Evolutionary conservation across 257 asterid species (phyloP).

Genomic region (Nicotiana noctiflora): DNA sequence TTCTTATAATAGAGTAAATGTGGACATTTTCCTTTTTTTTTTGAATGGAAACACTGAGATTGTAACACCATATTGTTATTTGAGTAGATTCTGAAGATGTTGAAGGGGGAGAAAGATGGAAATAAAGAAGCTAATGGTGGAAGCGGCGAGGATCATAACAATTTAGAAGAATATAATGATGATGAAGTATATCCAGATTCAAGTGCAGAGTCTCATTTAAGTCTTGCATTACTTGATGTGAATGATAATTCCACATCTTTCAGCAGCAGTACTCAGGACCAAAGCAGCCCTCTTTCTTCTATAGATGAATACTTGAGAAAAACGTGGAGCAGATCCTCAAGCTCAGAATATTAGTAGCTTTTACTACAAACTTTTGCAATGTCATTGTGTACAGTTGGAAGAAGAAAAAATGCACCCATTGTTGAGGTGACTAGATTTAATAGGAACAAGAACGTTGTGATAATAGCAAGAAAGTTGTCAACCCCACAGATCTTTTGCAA

Average conservation of each 20-base stretch:
- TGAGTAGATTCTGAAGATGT: slow-evolving; percentile 46
- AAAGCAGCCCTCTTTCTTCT: slow-evolving; percentile 57
- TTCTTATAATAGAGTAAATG: too few relatives aligned
- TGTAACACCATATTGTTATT: neutral
- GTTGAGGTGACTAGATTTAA: slow-evolving; percentile 40
- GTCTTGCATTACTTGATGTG: slow-evolving; percentile 68
- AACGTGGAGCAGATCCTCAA: slow-evolving; percentile 76
- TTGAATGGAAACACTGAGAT: too few relatives aligned
- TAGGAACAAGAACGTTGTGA: neutral
- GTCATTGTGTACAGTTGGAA: slow-evolving; percentile 26
- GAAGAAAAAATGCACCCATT: slow-evolving; percentile 40
- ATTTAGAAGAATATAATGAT: slow-evolving; percentile 40
- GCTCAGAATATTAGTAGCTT: slow-evolving; percentile 35
- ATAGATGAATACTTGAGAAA: slow-evolving; percentile 57
- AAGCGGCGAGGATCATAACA: slow-evolving; percentile 20
- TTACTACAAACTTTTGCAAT: slow-evolving; percentile 1
- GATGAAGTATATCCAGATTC: slow-evolving; percentile 92
- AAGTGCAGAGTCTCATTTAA: slow-evolving; percentile 69
- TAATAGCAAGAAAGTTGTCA: neutral
- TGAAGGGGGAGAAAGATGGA: slow-evolving; percentile 40
- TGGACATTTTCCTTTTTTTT: too few relatives aligned
- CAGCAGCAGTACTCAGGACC: slow-evolving; percentile 63
- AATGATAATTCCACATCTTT: slow-evolving; percentile 46
- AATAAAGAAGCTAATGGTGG: slow-evolving; percentile 15
- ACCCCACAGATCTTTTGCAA: neutral